A percentile compares a stretch with the other conserved stretches of the same genome.
Evolutionary conservation across 106 monocot genomes (phyloP).

Genomic region (Platanthera zijinensis): DNA sequence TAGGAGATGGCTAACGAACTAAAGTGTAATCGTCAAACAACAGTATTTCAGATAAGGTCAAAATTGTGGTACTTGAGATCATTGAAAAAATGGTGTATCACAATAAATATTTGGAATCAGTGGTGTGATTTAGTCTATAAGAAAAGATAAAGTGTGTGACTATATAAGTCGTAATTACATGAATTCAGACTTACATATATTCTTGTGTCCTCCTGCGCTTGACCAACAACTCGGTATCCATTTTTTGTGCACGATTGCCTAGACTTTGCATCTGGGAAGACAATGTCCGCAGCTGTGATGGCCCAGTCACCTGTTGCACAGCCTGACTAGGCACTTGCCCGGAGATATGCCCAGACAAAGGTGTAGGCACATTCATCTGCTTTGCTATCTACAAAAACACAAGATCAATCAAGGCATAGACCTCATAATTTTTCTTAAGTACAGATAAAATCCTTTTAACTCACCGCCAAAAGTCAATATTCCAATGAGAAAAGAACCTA

Average conservation of each 20-base stretch:
- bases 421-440: not conserved
- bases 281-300: not conserved
- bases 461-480: constrained; percentile 6
- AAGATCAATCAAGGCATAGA: not conserved
- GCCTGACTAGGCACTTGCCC: not conserved
- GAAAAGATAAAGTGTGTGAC: not conserved
- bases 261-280: constrained; percentile 7
- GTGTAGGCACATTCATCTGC: constrained; percentile 5
- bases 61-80: not conserved
- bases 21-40: not conserved
- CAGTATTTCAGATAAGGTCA: not conserved
- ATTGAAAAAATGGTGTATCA: not conserved
- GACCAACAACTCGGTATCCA: constrained; percentile 5
- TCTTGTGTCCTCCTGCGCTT: constrained; percentile 1
- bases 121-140: not conserved
- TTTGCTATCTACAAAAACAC: not conserved
- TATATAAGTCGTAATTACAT: not conserved
- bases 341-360: not conserved
- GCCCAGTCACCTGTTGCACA: not conserved
- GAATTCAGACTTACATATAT: constrained; percentile 4
- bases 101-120: not conserved
- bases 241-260: not conserved
- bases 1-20: not conserved
- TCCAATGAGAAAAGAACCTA: not conserved
- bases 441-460: not conserved